These are phyloP conservation scores for Eucalyptus polyanthemos DNA, from an alignment of 345 rosid genomes.

Conservation along the genomic window DNA sequence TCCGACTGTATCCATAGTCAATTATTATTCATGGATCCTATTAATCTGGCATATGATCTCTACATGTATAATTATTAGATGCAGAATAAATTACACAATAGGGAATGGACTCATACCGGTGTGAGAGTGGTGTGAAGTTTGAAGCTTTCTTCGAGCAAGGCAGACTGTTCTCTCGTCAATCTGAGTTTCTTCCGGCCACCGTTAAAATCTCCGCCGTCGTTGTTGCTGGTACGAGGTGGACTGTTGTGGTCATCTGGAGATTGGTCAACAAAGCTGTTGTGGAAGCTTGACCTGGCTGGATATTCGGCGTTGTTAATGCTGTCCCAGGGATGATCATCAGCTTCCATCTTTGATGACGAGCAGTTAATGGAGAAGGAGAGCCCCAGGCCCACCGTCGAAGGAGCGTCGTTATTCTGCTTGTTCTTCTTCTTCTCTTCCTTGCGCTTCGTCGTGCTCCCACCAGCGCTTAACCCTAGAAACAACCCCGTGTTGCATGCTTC, in stretches of 20 bases:
- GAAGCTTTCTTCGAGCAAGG: slow-evolving; percentile 31
- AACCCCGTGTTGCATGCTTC: slow-evolving; percentile 11
- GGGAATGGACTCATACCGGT: slow-evolving; percentile 6
- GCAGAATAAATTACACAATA: neutral
- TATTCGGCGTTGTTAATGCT: neutral
- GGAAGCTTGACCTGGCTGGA: neutral
- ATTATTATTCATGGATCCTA: neutral
- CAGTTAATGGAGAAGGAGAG: slow-evolving; percentile 6
- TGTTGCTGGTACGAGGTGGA: neutral
- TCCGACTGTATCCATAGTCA: neutral
- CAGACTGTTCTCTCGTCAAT: slow-evolving; percentile 22
- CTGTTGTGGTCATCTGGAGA: neutral
- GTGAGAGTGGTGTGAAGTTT: slow-evolving; percentile 18
- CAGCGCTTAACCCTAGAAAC: slow-evolving; percentile 6
- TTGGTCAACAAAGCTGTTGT: neutral
- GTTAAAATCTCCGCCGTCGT: neutral
- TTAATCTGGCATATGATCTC: neutral
- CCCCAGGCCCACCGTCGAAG: neutral
- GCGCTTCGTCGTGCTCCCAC: neutral
- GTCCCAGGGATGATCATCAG: neutral
- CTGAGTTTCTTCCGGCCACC: slow-evolving; percentile 27
- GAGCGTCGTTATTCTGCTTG: neutral
- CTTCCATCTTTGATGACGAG: neutral
- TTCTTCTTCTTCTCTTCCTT: neutral
- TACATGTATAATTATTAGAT: neutral